A percentile compares a stretch with the other conserved stretches of the same genome.
Conservation (phyloP, 1,284 basidiomycete species). For the Mycena sp. region DNA sequence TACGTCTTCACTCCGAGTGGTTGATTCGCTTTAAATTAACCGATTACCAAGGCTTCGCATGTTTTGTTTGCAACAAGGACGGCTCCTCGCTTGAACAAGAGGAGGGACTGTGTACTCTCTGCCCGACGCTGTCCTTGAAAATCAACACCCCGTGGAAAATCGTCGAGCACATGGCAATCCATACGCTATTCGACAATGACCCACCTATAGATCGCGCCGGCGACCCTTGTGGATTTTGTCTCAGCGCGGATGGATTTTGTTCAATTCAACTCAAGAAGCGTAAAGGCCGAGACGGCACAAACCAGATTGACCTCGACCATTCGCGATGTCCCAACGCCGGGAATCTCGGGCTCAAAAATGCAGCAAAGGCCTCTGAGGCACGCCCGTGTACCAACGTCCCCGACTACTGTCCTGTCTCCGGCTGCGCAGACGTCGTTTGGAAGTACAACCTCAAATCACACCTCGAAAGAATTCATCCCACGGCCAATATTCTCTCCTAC, state of each 20-base stretch:
- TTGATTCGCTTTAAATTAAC: not conserved
- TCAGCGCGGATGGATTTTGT: not conserved
- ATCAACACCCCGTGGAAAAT: not conserved
- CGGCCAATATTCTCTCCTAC: not conserved
- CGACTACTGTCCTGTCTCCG: constrained; percentile 22
- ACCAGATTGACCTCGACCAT: constrained; percentile 21
- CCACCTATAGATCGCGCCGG: not conserved
- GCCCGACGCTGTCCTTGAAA: not conserved
- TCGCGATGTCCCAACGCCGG: constrained; percentile 28
- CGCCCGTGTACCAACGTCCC: constrained; percentile 31
- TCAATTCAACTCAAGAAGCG: not conserved
- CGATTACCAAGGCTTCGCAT: not conserved
- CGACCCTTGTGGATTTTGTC: not conserved
- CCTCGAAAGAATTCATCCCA: not conserved
- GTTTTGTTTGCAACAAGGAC: not conserved
- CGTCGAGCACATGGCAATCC: not conserved
- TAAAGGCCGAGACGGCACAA: not conserved
- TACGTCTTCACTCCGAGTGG: not conserved
- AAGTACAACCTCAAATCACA: constrained; percentile 31
- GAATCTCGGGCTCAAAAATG: constrained; percentile 23
- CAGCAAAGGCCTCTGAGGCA: constrained; percentile 6
- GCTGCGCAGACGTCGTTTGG: constrained; percentile 23
- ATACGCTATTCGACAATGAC: not conserved
- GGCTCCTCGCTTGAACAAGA: not conserved
- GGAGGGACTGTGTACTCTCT: not conserved